Evolutionary conservation across 768 basidiomycete species (phyloP), one percentile per base, ranked within the genome.

Genomic region (Lactarius trivialis): DNA sequence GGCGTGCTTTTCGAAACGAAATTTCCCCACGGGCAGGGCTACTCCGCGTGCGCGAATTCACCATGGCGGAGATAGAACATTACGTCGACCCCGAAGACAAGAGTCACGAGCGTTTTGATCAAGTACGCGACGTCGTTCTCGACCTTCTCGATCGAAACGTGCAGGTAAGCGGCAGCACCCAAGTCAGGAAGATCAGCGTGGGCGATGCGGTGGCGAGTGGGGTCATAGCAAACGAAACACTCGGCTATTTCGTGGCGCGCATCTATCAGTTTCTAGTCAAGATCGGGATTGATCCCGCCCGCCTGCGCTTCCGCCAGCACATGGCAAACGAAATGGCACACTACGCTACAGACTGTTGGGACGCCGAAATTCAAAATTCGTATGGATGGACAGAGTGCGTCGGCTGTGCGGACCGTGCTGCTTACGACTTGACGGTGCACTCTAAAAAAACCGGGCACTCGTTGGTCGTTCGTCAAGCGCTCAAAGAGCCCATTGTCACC

Each of bases 251-350:
- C 79, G 77, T 98, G 68, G 96, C 86, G 52, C 85, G 96, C 57
- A 95, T 97, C 70, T 84, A 87, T 75, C 84, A 86, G 64, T 98
- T 95, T 82, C 79, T 98, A 55, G 69, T 85, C 68, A 89, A 89
- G 75, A 92, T 98, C 70, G 97, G 96, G 63, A 88, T 99, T 74
- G 80, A 95, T 77, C 85, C 88, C 15, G 65, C 71, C 52, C 84
- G 93, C 8, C 78, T 98, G 65, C 84, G 97, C 56, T 98, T 98
- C 83, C 82, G 97, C 36, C 97, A 99, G 71, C 97, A 99, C 73
- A 98, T 98, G 97, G 82, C 76, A 39, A 99, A 98, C 76, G 97
- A 98, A 79, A 98, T 98, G 96, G 97, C 97, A 1, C 97, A 98
- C 74, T 99, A 99, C 73, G 96, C 97, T 58, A 84, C 93, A 41